Base-by-base conservation (phyloP, 73 alveolate genomes). In the Symbiodinium pilosum region DNA sequence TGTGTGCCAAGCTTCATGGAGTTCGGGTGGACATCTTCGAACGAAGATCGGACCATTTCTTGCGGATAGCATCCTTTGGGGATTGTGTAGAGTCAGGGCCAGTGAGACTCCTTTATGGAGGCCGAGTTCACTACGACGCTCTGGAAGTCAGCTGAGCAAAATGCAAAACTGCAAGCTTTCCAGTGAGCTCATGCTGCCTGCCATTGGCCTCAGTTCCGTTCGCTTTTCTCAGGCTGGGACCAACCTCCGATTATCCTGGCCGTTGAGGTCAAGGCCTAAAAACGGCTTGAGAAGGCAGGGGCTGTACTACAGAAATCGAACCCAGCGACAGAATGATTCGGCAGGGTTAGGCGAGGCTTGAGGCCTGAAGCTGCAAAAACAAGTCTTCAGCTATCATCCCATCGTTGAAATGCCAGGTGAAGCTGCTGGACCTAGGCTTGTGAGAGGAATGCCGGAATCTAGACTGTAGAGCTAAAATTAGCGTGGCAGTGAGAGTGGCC, bases 61-160 rank as follows among this genome's bases (percentile, higher is more conserved):
- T 69, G n/a, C 54, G 96, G 28, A 91, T 91, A 2, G 96, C 96
- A 59, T 91, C 87, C 40, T 91, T 91, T 51, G 96, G 96, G 51
- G 96, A 69, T 18, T 43, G 86, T 56, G 44, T 34, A 3, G 47
- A 64, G 87, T 59, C 87, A 24, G 71, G 56, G 41, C 94, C 73
- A 20, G 64, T 75, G 68, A 52, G 92, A 12, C 92, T 92, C 92
- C 98, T 92, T 7, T 92, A 92, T 92, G 98, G 98, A 75, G 98
- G 98, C 26, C 92, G 98, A 21, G 69, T 92, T 75, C 98, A 92
- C 51, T 92, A 92, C 85, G 98, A 92, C 41, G 98, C 98, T 9
- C 87, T 92, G 28, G 92, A 92, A 77, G 92, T 71, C 26, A n/a
- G 96, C 40, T 75, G 89, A 16, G 1, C 64, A 20, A 77, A 77